These are phyloP conservation scores for Aspergillus campestris DNA, from an alignment of 495 filamentous ascomycete species.

Conservation along the genomic window DNA sequence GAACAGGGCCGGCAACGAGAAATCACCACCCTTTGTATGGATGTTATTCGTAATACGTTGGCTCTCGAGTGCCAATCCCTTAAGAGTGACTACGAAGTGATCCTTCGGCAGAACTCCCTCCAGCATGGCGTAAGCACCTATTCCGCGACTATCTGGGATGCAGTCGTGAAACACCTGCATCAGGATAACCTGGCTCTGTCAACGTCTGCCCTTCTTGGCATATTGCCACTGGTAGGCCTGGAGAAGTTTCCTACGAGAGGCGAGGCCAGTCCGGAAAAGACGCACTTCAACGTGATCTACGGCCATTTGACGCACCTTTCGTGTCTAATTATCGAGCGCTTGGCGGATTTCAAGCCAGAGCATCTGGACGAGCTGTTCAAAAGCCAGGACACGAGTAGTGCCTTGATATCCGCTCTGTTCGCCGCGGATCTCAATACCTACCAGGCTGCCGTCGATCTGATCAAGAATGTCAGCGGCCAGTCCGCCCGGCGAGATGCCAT, in stretches of 20 bases:
- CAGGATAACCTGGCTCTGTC: constrained; percentile 57
- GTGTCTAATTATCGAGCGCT: constrained; percentile 61
- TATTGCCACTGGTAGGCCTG: constrained; percentile 56
- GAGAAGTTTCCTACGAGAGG: constrained; percentile 58
- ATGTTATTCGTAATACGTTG: constrained; percentile 62
- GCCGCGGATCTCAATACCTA: constrained; percentile 62
- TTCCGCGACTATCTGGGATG: constrained; percentile 66
- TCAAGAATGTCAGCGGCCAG: constrained; percentile 70
- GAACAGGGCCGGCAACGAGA: constrained; percentile 28
- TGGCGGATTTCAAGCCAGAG: constrained; percentile 61
- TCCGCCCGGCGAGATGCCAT: constrained; percentile 66
- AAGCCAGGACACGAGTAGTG: constrained; percentile 51
- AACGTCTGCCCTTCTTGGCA: constrained; percentile 60
- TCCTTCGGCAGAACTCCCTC: constrained; percentile 49
- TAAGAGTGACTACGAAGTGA: constrained; percentile 58
- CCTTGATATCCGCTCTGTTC: constrained; percentile 60
- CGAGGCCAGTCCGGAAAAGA: constrained; percentile 42
- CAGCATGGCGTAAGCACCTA: constrained; percentile 58
- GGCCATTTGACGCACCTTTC: constrained; percentile 60
- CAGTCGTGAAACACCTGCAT: constrained; percentile 59
- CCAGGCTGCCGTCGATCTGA: constrained; percentile 65
- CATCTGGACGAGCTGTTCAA: constrained; percentile 58
- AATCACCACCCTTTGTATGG: constrained; percentile 39
- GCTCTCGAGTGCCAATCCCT: constrained; percentile 68
- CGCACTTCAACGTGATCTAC: constrained; percentile 66